phyloP scores from a whole-genome alignment of 371 early-diverging fungal species.

The Mortierella sp. region DNA sequence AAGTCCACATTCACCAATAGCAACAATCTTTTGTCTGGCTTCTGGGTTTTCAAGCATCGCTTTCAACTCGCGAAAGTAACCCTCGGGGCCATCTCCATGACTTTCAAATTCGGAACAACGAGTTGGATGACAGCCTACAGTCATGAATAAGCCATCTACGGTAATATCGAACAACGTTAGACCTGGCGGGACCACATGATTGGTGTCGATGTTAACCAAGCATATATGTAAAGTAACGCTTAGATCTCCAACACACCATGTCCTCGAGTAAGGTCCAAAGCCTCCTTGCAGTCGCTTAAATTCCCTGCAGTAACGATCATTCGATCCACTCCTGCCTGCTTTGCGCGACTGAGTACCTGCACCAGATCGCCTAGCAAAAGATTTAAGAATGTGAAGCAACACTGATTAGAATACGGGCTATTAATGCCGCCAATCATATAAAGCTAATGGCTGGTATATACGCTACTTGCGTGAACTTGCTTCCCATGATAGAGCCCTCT shows the following conservation, averaged over 20 bases:
- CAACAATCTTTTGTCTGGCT: slow-evolving; percentile 72
- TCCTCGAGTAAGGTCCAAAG: slow-evolving; percentile 23
- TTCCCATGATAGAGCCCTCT: slow-evolving; percentile 89
- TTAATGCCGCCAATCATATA: not conserved
- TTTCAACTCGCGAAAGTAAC: slow-evolving; percentile 68
- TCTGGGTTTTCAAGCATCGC: slow-evolving; percentile 57
- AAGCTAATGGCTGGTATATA: not conserved
- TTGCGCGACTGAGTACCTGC: slow-evolving; percentile 76
- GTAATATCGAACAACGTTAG: not conserved
- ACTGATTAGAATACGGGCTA: not conserved
- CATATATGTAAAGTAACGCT: no score
- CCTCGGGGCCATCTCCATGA: slow-evolving; percentile 67
- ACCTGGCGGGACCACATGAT: not conserved
- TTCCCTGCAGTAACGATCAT: slow-evolving; percentile 89
- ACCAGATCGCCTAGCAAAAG: slow-evolving; percentile 73
- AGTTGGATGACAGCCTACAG: slow-evolving; percentile 94
- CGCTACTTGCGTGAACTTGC: slow-evolving; percentile 74
- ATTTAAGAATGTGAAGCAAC: not conserved
- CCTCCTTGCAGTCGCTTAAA: slow-evolving; percentile 50
- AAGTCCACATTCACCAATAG: slow-evolving; percentile 94
- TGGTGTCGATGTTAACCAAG: no score
- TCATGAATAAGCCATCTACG: slow-evolving; percentile 69
- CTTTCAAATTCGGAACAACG: slow-evolving; percentile 81
- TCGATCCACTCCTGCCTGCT: slow-evolving; percentile 72
- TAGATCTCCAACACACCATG: slow-evolving; percentile 14